Evolutionary conservation across 345 rosid genomes (phyloP), one percentile per base, ranked within the genome.

Genomic region (Heritiera littoralis): DNA sequence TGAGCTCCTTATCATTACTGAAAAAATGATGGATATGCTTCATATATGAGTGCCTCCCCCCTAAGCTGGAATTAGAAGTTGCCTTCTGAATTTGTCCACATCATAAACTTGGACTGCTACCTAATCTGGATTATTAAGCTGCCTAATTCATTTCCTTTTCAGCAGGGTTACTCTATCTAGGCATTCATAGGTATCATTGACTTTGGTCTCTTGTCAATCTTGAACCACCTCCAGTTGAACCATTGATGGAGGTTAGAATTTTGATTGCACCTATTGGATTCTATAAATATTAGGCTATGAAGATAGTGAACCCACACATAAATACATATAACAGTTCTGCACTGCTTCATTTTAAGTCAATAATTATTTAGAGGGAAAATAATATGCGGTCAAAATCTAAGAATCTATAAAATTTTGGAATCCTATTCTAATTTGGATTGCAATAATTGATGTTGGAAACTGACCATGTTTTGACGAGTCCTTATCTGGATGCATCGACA

Each of bases 81-180:
- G 28, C 46, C 75, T 72, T 72, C 75, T 15, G 9, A 72, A 35
- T 72, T 51, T 54, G 15, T 1, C 9, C 63, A 35, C 63, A 54
- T 72, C 13, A 6, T 35, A 38, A 72, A 75, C 20, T 75, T 59
- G 68, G 54, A n/a, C 11, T 2, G 20, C 52, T 23, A 3, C 66
- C 55, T 41, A 41, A 20, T 43, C 49, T 60, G n/a, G 66, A 59
- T 58, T 45, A 7, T 23, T 28, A 75, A 40, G 78, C 54, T 20
- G 67, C 55, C 38, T 66, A 56, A 43, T 75, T 23, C 40, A 48
- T 76, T 75, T 45, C 35, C 20, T 46, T 75, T 58, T 61, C 60
- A 3, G 23, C 20, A 9, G 63, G 63, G 20, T 72, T 9, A 30
- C 15, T 73, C 30, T 73, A 54, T 73, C 45, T 55, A 51, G 64